Evolutionary conservation across 2,329 filamentous ascomycete species (phyloP).

Genomic region (Dendryphion nanum): DNA sequence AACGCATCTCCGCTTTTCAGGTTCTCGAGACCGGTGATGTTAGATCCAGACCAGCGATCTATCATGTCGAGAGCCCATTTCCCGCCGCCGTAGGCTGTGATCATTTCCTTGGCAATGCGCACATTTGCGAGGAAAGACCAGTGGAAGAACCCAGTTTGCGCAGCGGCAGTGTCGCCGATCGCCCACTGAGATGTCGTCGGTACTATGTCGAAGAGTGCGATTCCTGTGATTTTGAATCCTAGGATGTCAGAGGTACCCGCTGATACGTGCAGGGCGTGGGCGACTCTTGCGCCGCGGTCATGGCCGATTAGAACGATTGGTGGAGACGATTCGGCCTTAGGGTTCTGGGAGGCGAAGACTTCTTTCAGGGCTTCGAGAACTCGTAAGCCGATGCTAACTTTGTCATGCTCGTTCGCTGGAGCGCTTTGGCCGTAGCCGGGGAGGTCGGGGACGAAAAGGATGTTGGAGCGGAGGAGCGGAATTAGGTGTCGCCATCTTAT

Average conservation of each 20-base stretch:
- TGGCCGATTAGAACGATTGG: conserved; percentile 50
- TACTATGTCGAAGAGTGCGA: no score
- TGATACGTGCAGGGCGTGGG: conserved; percentile 56
- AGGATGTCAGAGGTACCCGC: no score
- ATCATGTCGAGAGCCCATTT: conserved; percentile 37
- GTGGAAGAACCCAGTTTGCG: conserved; percentile 54
- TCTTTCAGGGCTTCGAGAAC: conserved; percentile 24
- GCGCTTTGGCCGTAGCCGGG: conserved; percentile 32
- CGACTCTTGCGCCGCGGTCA: conserved; percentile 57
- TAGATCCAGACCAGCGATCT: conserved; percentile 37
- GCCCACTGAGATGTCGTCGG: conserved; percentile 57
- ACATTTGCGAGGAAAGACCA: conserved; percentile 60
- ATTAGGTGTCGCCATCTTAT: conserved; percentile 23
- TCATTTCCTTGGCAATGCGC: conserved; percentile 51
- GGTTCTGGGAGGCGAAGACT: conserved; percentile 16
- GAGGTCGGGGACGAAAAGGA: conserved; percentile 30
- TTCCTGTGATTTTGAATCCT: no score
- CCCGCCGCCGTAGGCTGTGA: conserved; percentile 45
- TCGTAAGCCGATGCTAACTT: conserved; percentile 24
- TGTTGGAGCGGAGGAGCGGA: conserved; percentile 22
- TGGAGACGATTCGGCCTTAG: conserved; percentile 4
- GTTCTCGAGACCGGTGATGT: conserved; percentile 4
- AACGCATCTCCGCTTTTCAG: conserved; percentile 31
- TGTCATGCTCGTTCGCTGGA: conserved; percentile 25
- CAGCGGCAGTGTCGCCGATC: conserved; percentile 40